Percentiles rank a stretch among this genome's conserved stretches.
Conservation (phyloP, 2,329 filamentous ascomycete species). For the Xylaria sp. region DNA sequence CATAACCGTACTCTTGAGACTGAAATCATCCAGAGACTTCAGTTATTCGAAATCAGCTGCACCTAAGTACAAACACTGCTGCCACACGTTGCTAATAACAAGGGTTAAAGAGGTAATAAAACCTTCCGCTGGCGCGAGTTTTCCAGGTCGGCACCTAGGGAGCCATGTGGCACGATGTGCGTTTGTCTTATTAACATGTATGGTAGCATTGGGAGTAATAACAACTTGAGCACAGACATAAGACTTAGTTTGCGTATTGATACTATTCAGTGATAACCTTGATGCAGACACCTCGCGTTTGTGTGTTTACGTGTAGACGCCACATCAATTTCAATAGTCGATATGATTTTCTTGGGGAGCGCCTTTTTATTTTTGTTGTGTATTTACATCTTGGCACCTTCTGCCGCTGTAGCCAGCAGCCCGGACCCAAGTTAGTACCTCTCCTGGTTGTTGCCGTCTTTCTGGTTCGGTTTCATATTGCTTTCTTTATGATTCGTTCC, state of each 20-base stretch:
- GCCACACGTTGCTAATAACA: background rate
- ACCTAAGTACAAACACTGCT: background rate
- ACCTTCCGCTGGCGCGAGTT: constrained; percentile 36
- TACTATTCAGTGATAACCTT: background rate
- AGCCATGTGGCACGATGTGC: constrained; percentile 32
- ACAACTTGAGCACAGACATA: constrained; percentile 3
- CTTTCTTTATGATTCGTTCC: constrained; percentile 15
- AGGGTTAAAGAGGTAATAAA: constrained; percentile 13
- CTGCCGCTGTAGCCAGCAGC: constrained; percentile 15
- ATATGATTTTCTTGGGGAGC: too few species aligned
- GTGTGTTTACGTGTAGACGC: too few species aligned
- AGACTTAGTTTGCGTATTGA: background rate
- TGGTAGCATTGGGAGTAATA: background rate
- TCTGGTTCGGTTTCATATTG: constrained; percentile 16
- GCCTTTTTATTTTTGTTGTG: background rate
- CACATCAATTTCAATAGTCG: too few species aligned
- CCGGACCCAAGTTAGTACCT: constrained; percentile 12
- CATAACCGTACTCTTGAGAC: too few species aligned
- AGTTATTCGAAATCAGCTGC: too few species aligned
- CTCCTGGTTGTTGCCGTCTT: constrained; percentile 5
- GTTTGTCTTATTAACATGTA: constrained; percentile 7
- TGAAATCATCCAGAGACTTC: background rate
- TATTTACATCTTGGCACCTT: constrained; percentile 9
- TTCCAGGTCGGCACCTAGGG: background rate
- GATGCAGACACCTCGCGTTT: too few species aligned